These are phyloP conservation scores for Diaporthe vexans DNA, from an alignment of 2,329 filamentous ascomycete species.

Conservation along the genomic window DNA sequence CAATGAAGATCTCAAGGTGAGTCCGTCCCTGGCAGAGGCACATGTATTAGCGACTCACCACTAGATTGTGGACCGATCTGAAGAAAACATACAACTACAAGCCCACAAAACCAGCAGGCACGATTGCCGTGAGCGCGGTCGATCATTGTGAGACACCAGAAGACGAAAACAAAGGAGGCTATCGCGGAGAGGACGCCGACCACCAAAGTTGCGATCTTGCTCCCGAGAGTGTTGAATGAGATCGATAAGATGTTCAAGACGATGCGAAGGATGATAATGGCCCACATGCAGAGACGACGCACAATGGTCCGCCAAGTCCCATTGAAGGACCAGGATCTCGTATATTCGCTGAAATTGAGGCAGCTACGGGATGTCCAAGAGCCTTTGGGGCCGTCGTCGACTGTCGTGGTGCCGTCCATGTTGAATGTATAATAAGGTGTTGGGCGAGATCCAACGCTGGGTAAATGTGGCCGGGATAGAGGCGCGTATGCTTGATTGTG, in stretches of 20 bases:
- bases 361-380: conserved; percentile 38
- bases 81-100: conserved; percentile 4
- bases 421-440: background rate
- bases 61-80: no score
- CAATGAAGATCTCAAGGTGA: conserved; percentile 32
- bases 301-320: conserved; percentile 1
- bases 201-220: conserved; percentile 11
- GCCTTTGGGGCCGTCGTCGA: background rate
- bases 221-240: conserved; percentile 4
- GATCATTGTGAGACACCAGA: conserved; percentile 38
- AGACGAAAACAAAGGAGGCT: conserved; percentile 25
- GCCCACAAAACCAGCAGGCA: conserved; percentile 8
- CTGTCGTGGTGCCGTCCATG: conserved; percentile 21
- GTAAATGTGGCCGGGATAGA: no score
- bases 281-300: conserved; percentile 35
- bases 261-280: conserved; percentile 23
- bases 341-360: conserved; percentile 16
- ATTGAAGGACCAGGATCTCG: conserved; percentile 23
- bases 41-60: background rate
- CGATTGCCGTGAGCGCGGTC: conserved; percentile 29
- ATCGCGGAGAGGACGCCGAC: conserved; percentile 21
- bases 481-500: background rate
- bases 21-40: conserved; percentile 3
- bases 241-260: conserved; percentile 27
- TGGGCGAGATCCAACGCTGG: no score